Evolutionary conservation across 2,329 filamentous ascomycete species (phyloP).

Genomic region (Davidsoniella australis): DNA sequence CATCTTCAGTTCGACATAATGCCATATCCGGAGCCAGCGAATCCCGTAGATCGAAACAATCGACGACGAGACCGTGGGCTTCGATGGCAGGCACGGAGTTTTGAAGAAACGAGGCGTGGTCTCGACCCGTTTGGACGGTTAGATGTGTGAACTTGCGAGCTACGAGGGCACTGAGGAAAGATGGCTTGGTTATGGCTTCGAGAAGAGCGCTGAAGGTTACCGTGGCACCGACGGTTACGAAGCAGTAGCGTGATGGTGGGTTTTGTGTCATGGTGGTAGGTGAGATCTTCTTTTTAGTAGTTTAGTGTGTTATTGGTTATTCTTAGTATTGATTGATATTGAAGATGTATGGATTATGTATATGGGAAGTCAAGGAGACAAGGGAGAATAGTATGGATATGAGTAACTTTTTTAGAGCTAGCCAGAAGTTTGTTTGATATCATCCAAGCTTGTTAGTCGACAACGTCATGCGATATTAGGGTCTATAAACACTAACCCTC

Average conservation of each 20-base stretch:
- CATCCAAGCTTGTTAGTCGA: too few relatives aligned
- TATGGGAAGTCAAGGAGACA: too few relatives aligned
- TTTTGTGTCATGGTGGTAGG: neutral
- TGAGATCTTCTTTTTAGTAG: neutral
- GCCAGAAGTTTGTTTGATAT: too few relatives aligned
- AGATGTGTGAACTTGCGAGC: slow-evolving; percentile 51
- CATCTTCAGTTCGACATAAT: slow-evolving; percentile 3
- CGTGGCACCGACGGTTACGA: slow-evolving; percentile 86
- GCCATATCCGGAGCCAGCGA: slow-evolving; percentile 9
- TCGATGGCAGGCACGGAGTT: slow-evolving; percentile 9
- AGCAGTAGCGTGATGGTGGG: slow-evolving; percentile 31
- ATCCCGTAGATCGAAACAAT: slow-evolving; percentile 15
- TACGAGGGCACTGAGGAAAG: slow-evolving; percentile 45
- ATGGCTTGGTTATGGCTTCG: slow-evolving; percentile 39
- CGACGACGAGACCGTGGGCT: slow-evolving; percentile 17
- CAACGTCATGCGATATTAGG: too few relatives aligned
- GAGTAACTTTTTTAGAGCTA: too few relatives aligned
- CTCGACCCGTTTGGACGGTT: slow-evolving; percentile 64
- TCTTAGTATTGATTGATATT: too few relatives aligned
- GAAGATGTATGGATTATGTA: too few relatives aligned
- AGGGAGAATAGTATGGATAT: too few relatives aligned
- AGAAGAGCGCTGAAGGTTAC: slow-evolving; percentile 65
- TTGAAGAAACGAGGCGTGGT: slow-evolving; percentile 36
- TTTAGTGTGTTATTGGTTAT: neutral
- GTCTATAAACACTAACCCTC: too few relatives aligned